phyloP scores from a whole-genome alignment of 1,284 basidiomycete genomes.

The Cutaneotrichosporon sp. region DNA sequence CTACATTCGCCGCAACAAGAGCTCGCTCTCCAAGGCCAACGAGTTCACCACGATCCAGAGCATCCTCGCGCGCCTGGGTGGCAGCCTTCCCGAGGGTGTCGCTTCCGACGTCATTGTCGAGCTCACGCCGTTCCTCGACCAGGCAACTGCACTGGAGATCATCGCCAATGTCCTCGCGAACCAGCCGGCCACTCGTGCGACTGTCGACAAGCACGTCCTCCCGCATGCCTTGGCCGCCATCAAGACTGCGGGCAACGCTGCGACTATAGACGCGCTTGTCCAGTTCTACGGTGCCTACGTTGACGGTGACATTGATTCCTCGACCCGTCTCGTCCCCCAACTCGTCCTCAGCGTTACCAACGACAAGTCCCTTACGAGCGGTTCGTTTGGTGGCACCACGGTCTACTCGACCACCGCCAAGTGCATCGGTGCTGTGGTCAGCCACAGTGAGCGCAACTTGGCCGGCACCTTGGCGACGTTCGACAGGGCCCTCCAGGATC shows the following conservation, averaged over 20 bases:
- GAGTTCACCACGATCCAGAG: constrained; percentile 72
- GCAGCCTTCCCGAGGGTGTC: constrained; percentile 64
- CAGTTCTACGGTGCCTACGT: constrained; percentile 79
- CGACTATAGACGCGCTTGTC: constrained; percentile 73
- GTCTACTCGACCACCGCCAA: constrained; percentile 70
- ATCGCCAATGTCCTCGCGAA: constrained; percentile 70
- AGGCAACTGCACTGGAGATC: constrained; percentile 72
- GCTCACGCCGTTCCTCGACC: constrained; percentile 72
- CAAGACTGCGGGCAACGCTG: constrained; percentile 72
- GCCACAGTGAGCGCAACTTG: constrained; percentile 66
- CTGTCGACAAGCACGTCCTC: constrained; percentile 70
- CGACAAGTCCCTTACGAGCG: constrained; percentile 36
- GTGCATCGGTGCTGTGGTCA: constrained; percentile 77
- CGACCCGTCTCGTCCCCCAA: constrained; percentile 74
- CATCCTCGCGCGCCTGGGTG: constrained; percentile 56
- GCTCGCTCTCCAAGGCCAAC: constrained; percentile 73
- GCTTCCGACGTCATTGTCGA: constrained; percentile 68
- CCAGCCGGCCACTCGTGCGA: constrained; percentile 68
- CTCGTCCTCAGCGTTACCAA: constrained; percentile 56
- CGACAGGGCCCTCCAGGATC: constrained; percentile 68
- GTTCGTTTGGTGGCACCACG: constrained; percentile 47
- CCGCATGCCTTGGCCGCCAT: constrained; percentile 69
- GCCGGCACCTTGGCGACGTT: constrained; percentile 80
- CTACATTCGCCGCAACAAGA: constrained; percentile 76
- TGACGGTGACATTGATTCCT: constrained; percentile 76